Base-by-base conservation (phyloP, 2,329 filamentous ascomycete genomes). In the Hypoxylon sp. region DNA sequence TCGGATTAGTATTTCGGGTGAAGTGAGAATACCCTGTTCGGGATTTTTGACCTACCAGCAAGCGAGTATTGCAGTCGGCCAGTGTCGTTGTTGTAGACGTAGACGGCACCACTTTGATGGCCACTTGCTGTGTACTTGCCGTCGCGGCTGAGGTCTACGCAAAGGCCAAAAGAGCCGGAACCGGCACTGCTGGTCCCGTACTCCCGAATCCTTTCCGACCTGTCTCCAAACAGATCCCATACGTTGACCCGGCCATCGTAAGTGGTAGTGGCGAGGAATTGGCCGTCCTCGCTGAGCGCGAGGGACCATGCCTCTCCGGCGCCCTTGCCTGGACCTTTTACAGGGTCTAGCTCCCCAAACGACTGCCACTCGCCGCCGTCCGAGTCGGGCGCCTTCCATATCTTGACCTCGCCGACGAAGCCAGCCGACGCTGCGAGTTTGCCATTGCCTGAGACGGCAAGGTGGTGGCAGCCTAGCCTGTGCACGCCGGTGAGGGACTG, bases 21-120 rank as follows among this genome's bases (percentile, higher is more conserved):
- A 10, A 38, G 10, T 9, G 13, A 18, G 42, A 7, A 27, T 8
- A 17, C 20, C 5, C 3, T 24, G 24, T 8, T 23, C 35, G 18
- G 20, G 7, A 21, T 9, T 15, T 4, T 13, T n/a, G 3, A 69
- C 81, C 60, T 78, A 90, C 90, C 88, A 51, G 91, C 88, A 20
- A 99, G 80, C 6, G 92, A 95, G 75, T 97, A 94, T 10, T 91
- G 81, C 67, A 99, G 85, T 50, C 91, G 86, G 3, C 91, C 91
- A 0, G 90, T 92, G 66, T 92, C 88, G 69, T 97, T 98, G 79
- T 92, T 93, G 81, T 98, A 99, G 60, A 99, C 87, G 77, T 97
- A 97, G 62, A 98, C 85, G 10, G 87, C 88, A 13, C 95, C 95
- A 69, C 90, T 97, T 73, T 97, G 90, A 75, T 99, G 94, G 0